Evolutionary conservation across 2,329 filamentous ascomycete species (phyloP), one percentile per base, ranked within the genome.

Genomic region (Aureobasidium mangrovei): DNA sequence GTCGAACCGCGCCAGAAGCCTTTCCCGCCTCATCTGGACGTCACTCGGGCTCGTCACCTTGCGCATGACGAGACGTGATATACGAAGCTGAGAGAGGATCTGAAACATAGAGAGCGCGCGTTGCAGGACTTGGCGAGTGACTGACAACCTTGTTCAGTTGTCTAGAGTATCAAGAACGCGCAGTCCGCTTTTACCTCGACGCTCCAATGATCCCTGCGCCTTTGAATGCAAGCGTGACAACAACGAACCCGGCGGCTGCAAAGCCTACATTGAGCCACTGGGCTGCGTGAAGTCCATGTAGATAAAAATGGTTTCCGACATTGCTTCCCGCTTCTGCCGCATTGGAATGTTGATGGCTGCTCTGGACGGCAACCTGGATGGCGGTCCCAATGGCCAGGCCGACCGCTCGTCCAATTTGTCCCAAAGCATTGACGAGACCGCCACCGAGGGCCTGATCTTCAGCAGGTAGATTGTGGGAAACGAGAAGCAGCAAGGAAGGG

Each of bases 391-490:
- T 72, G 0, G 83, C 84, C 1, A 87, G 70, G 1, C 81, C 78
- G n/a, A 87, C 76, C 0, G 83, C 78, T 5, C 84, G 73, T 0
- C 84, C 84, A 32, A 86, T 71, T 62, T 85, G 82, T 0, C 80
- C 80, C 9, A 83, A 77, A 0, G 83, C 77, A 56, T 86, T 86
- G 63, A 87, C 80, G 7, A 86, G 74, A 0, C 82, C 84, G 0
- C 83, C 84, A 0, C 83, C 84, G 0, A 87, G 66, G 1, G 82
- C 81, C 62, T 87, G 84, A 58, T 88, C 83, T 47, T 81, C 78
- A 0, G 72, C 70, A 0, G 83, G 79, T 0, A 88, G 72, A 0
- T 78, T 73, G 57, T 80, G 79, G 0, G 83, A 83, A 0, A 80
- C 83, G 63, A 85, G 86, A 0, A 88, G 73, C 0, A 81, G 82